Base-by-base conservation (phyloP, 371 early-diverging fungal genomes). In the Blakeslea trispora region DNA sequence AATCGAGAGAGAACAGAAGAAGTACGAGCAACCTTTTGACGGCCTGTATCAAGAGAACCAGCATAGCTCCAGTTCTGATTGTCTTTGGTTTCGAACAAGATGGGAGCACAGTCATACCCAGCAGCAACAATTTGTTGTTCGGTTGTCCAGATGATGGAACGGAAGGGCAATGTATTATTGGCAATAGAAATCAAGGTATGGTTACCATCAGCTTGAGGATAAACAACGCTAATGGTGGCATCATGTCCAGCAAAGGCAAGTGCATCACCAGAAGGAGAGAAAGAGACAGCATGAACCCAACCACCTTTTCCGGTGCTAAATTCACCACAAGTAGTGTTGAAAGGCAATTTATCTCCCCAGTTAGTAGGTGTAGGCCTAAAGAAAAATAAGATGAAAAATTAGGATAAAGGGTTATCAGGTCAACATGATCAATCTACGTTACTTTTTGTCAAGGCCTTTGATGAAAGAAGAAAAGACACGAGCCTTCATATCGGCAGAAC, bases 301-400 rank as follows among this genome's bases (percentile, higher is more conserved):
- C 97, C 97, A 54, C 92, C 88, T 44, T 79, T 77, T 3, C 84
- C 85, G 56, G 81, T 87, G 22, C 75, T 79, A 60, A 89, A 96
- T 66, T 98, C 98, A 35, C 88, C 95, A 59, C 94, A 93, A 15
- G 97, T 74, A 2, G 93, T 94, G 72, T 90, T 93, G 77, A 97
- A 96, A 11, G 97, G 94, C 19, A 96, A 75, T 66, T 93, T 91
- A 50, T 96, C 96, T 37, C 95, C 97, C 97, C 98, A 97, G 5
- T 87, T 86, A 8, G 88, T 81, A 50, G 89, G 76, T 15, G 88
- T 70, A 10, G 91, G 92, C 50, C 81, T 82, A 76, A 28, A 18
- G 44, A 47, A 34, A 32, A 71, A n/a, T n/a, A n/a, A n/a, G n/a
- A n/a, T n/a, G n/a, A n/a, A n/a, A n/a, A n/a, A n/a, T n/a, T n/a